Evolutionary conservation across 2,329 filamentous ascomycete genomes (phyloP).

Genomic region (Fusarium torreyae): DNA sequence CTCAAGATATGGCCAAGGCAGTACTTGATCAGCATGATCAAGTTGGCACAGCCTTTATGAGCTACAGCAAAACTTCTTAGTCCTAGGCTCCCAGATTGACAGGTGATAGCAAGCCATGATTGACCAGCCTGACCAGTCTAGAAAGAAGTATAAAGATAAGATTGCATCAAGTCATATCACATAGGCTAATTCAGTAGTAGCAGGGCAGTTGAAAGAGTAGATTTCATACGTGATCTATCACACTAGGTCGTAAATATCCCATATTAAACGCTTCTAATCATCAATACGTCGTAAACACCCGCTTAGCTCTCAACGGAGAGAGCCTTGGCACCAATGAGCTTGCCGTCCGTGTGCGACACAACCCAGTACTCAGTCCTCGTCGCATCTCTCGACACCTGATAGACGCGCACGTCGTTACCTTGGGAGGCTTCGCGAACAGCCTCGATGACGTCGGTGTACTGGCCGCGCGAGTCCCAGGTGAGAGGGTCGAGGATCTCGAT

Average conservation of each 20-base stretch:
- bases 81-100: too few relatives aligned
- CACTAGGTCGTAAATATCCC: neutral
- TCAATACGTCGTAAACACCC: neutral
- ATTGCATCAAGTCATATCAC: too few relatives aligned
- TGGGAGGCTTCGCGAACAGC: slow-evolving; percentile 76
- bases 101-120: too few relatives aligned
- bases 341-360: slow-evolving; percentile 73
- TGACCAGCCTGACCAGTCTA: too few relatives aligned
- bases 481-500: slow-evolving; percentile 77
- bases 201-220: neutral
- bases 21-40: too few relatives aligned
- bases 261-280: slow-evolving; percentile 7
- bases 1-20: too few relatives aligned
- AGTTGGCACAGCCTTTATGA: too few relatives aligned
- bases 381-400: slow-evolving; percentile 74
- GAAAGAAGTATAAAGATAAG: too few relatives aligned
- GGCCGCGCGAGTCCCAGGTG: slow-evolving; percentile 80
- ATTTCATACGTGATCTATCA: neutral
- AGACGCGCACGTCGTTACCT: slow-evolving; percentile 81
- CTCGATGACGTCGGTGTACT: slow-evolving; percentile 78
- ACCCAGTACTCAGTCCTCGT: slow-evolving; percentile 86
- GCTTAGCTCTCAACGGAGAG: slow-evolving; percentile 76
- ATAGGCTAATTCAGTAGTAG: neutral
- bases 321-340: slow-evolving; percentile 84
- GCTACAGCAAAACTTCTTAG: too few relatives aligned